These are phyloP conservation scores for Arthroderma sp. DNA, from an alignment of 2,329 filamentous ascomycete species.

Conservation along the genomic window DNA sequence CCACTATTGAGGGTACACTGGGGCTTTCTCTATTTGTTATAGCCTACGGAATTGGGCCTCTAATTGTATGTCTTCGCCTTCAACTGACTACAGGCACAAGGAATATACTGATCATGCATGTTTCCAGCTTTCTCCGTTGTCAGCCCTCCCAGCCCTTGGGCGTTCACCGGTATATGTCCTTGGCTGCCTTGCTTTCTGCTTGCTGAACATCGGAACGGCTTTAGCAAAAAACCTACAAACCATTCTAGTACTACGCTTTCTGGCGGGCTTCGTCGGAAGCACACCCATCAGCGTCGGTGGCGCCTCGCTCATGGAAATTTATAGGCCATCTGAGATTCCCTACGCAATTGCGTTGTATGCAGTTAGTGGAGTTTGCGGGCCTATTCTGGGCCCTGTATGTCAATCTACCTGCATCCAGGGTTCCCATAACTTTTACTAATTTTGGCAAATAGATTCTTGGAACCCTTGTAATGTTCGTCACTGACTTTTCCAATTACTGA, in stretches of 20 bases:
- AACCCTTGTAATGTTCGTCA: background rate
- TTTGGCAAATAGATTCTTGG: conserved; percentile 1
- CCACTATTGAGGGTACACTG: conserved; percentile 31
- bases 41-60: conserved; percentile 27
- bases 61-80: conserved; percentile 5
- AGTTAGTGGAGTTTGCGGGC: background rate
- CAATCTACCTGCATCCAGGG: background rate
- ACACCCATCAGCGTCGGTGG: conserved; percentile 2
- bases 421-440: background rate
- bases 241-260: conserved; percentile 8
- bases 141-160: conserved; percentile 7
- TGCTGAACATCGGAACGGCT: conserved; percentile 9
- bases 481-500: background rate
- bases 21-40: conserved; percentile 51
- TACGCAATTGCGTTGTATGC: conserved; percentile 15
- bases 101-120: background rate
- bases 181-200: conserved; percentile 7
- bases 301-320: conserved; percentile 1
- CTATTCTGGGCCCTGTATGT: conserved; percentile 1
- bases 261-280: conserved; percentile 5
- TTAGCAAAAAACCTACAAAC: conserved; percentile 8
- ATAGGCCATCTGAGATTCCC: background rate
- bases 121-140: conserved; percentile 4
- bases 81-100: too few relatives aligned
- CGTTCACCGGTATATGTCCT: conserved; percentile 9